phyloP scores from a whole-genome alignment of 169 alveolate species.

The Plasmodium falciparum region DNA sequence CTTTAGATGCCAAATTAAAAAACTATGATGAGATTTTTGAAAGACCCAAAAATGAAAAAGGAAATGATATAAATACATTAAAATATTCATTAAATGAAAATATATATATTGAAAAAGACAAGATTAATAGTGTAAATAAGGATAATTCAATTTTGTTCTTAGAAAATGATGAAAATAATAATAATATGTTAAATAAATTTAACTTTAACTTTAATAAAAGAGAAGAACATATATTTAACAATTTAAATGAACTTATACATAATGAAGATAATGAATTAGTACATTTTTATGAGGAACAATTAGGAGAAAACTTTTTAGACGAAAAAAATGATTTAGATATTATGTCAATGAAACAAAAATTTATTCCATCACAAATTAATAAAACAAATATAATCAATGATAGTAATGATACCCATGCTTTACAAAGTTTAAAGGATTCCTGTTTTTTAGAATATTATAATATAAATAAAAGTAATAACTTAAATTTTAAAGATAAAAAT shows the following conservation, averaged over 20 bases:
- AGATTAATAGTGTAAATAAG: neutral
- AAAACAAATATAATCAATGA: neutral
- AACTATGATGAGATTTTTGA: neutral
- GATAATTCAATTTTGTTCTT: neutral
- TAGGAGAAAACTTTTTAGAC: neutral
- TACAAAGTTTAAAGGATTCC: conserved; percentile 14
- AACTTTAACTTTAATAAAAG: conserved; percentile 14
- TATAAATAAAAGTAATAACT: conserved; percentile 11
- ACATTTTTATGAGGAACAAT: conserved; percentile 13
- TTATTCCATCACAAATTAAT: neutral
- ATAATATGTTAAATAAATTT: neutral
- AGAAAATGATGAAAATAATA: neutral
- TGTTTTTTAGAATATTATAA: conserved; percentile 62
- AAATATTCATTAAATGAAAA: neutral
- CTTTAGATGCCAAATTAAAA: neutral
- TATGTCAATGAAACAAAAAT: conserved; percentile 13
- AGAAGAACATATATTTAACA: conserved; percentile 1
- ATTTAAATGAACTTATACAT: conserved; percentile 6
- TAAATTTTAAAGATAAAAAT: conserved; percentile 3
- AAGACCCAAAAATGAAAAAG: neutral
- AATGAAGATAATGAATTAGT: conserved; percentile 8
- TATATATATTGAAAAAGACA: neutral
- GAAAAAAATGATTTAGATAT: conserved; percentile 23
- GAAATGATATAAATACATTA: neutral
- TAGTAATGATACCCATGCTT: conserved; percentile 1